Percentiles rank a stretch among this genome's conserved stretches.
phyloP scores from a whole-genome alignment of 2,329 filamentous ascomycete genomes.

The Nigrograna mackinnonii region DNA sequence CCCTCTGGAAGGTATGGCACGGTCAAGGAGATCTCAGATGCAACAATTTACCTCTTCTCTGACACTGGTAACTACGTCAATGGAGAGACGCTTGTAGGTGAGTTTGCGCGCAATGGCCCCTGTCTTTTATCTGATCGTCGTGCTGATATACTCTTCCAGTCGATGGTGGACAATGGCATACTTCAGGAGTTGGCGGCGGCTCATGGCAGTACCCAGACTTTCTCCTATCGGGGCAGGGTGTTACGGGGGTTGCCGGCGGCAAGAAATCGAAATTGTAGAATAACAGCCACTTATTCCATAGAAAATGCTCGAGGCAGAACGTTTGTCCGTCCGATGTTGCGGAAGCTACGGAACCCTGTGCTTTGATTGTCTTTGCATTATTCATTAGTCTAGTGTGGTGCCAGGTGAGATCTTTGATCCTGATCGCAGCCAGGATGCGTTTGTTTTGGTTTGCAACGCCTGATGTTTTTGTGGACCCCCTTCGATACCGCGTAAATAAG shows the following conservation, averaged over 20 bases:
- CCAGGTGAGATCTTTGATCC: too few relatives aligned
- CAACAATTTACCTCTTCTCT: constrained; percentile 86
- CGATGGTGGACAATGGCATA: constrained; percentile 58
- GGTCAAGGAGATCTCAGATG: constrained; percentile 88
- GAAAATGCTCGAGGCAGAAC: too few relatives aligned
- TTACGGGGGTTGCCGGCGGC: constrained; percentile 62
- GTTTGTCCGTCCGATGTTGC: neutral
- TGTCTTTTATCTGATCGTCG: neutral
- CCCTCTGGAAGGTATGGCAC: constrained; percentile 78
- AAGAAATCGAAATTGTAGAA: constrained; percentile 60
- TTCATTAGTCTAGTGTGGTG: too few relatives aligned
- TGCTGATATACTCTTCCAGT: constrained; percentile 40
- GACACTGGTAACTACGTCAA: constrained; percentile 86
- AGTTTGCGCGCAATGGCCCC: constrained; percentile 35
- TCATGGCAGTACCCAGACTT: constrained; percentile 62
- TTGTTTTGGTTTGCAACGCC: too few relatives aligned
- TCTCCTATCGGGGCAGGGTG: constrained; percentile 55
- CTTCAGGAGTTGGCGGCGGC: constrained; percentile 38
- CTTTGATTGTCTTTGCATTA: too few relatives aligned
- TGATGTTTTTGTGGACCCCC: too few relatives aligned
- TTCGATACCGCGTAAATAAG: too few relatives aligned
- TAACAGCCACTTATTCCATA: too few relatives aligned
- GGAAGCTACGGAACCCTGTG: neutral
- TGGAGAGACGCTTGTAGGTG: constrained; percentile 77
- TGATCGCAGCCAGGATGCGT: too few relatives aligned